A percentile compares a stretch with the other conserved stretches of the same genome.
Evolutionary conservation across 306 rosid genomes (phyloP).

Genomic region (Glycyrrhiza uralensis): DNA sequence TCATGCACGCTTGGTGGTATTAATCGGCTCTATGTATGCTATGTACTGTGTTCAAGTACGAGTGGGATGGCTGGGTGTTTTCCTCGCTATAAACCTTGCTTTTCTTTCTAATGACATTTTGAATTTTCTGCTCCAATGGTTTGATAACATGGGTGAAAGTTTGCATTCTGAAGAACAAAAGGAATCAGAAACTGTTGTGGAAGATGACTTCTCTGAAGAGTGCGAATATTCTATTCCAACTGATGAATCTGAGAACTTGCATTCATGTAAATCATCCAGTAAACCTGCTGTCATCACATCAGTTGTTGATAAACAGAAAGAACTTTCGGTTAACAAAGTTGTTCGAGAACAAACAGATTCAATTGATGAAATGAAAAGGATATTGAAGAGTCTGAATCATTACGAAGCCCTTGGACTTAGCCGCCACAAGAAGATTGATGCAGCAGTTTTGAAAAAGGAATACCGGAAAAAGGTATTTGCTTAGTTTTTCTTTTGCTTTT

Average conservation of each 20-base stretch:
- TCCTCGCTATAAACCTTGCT: conserved; percentile 80
- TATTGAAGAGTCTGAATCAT: conserved; percentile 65
- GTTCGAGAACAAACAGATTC: conserved; percentile 55
- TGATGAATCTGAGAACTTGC: conserved; percentile 62
- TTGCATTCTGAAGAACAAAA: conserved; percentile 75
- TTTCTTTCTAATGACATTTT: conserved; percentile 79
- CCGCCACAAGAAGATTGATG: conserved; percentile 79
- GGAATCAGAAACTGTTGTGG: conserved; percentile 60
- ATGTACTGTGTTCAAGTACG: conserved; percentile 78
- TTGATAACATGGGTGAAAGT: conserved; percentile 76
- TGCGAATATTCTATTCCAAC: conserved; percentile 63
- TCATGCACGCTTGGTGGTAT: conserved; percentile 90
- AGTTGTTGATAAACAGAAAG: conserved; percentile 49
- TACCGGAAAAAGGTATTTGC: conserved; percentile 71
- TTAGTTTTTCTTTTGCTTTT: background rate
- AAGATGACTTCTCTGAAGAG: conserved; percentile 71
- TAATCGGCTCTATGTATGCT: conserved; percentile 71
- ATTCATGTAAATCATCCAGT: conserved; percentile 72
- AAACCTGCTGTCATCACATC: conserved; percentile 51
- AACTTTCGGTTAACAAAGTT: conserved; percentile 53
- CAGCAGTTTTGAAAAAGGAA: conserved; percentile 64
- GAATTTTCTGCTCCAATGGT: conserved; percentile 80
- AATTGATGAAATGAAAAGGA: conserved; percentile 81
- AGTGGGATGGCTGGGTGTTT: conserved; percentile 90
- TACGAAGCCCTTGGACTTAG: conserved; percentile 82